Evolutionary conservation across 306 rosid species (phyloP), one percentile per base, ranked within the genome.

Genomic region (Vigna nakashimae): DNA sequence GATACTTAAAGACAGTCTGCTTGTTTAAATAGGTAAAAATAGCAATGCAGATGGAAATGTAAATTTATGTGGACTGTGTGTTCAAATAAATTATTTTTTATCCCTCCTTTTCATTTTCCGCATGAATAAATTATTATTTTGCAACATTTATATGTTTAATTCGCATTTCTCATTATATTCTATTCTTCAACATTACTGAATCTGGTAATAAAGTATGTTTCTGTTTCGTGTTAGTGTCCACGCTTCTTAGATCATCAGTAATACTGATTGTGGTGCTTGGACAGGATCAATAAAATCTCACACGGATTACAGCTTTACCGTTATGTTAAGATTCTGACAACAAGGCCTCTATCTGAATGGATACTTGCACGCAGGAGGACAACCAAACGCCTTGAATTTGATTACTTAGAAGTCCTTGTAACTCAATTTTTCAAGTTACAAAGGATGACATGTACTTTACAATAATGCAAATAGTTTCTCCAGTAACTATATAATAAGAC

Each of bases 231-330:
- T 76, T 58, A 58, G 65, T 65, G 17, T 16, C 53, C 34, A 9
- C 48, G 34, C 79, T 52, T 43, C 26, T 49, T 22, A 24, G 24
- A 40, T 45, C 50, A 68, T 45, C 51, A 53, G 52, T 69, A 74
- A 26, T 43, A 20, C 40, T 75, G 71, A 57, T 79, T 6, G 13
- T 81, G 66, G 62, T 81, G 46, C 80, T 64, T 81, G 87, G 73
- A 72, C 92, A 88, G 94, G 90, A 82, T 82, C 81, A 71, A 64
- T 83, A 74, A 82, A 67, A 75, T 10, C 74, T 73, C 15, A n/a
- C 56, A 17, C 28, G 65, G 65, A 75, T 24, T 74, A 67, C 65
- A 26, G 26, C 77, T 74, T 66, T 72, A 9, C 3, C 79, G 60
- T 66, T 69, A 12, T 3, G 22, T 80, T 72, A 18, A 24, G 71